Conservation (phyloP, 352 stramenopile species). For the Pythium utonaiense region DNA sequence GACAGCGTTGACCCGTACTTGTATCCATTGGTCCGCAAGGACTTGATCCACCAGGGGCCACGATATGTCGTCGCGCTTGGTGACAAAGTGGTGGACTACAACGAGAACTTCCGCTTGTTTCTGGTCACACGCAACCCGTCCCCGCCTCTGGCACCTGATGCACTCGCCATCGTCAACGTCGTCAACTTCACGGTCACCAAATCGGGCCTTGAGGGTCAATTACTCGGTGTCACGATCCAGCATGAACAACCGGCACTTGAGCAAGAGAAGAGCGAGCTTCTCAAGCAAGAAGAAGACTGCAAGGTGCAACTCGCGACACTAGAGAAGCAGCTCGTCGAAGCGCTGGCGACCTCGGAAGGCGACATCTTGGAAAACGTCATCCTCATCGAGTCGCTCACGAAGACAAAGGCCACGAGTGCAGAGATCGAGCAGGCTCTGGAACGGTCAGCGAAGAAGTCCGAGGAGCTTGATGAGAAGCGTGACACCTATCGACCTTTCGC, state of each 20-base stretch:
- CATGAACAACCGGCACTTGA: constrained; percentile 94
- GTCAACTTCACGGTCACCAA: constrained; percentile 96
- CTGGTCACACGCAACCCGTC: constrained; percentile 91
- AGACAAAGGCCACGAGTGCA: constrained; percentile 90
- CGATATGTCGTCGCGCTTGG: constrained; percentile 89
- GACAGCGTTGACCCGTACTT: constrained; percentile 91
- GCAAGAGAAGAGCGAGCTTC: constrained; percentile 76
- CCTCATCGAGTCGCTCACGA: constrained; percentile 92
- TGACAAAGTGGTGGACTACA: constrained; percentile 94
- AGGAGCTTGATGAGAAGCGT: constrained; percentile 91
- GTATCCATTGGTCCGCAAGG: constrained; percentile 89
- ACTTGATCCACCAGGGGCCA: constrained; percentile 90
- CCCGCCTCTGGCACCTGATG: constrained; percentile 85
- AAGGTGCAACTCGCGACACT: constrained; percentile 92
- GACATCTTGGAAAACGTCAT: constrained; percentile 94
- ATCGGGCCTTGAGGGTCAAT: constrained; percentile 90
- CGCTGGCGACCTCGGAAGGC: constrained; percentile 91
- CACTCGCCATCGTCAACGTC: constrained; percentile 86
- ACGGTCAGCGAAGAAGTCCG: constrained; percentile 83
- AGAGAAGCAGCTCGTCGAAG: constrained; percentile 92
- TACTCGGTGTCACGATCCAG: constrained; percentile 93
- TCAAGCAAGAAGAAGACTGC: constrained; percentile 91
- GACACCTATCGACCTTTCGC: constrained; percentile 90
- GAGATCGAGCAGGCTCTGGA: constrained; percentile 91
- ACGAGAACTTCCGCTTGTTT: constrained; percentile 92